Evolutionary conservation across 352 stramenopile species (phyloP), one percentile per base, ranked within the genome.

Genomic region (Phytopythium ostracodes): DNA sequence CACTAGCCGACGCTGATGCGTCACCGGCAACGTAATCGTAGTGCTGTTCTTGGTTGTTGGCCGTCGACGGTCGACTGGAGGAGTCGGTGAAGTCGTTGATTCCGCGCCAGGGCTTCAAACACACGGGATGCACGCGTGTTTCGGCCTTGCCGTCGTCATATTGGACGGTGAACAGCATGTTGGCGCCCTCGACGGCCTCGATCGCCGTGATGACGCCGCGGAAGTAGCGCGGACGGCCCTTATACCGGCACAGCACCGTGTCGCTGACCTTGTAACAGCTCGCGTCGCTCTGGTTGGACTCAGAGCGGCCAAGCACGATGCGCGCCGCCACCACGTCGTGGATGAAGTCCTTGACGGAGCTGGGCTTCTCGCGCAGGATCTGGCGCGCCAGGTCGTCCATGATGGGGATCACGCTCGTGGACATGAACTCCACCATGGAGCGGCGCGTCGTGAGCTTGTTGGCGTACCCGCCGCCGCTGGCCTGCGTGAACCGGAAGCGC

Each of bases 401-500:
- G 36, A 94, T 73, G 25, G 85, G 85, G 43, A 94, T 89, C 33
- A 92, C 83, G 38, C 74, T 92, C 49, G 81, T 89, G 20, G 83
- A 87, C 83, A 94, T 92, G 62, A 91, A 94, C 40, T 91, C 79
- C 31, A 85, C 81, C 85, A 92, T 94, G 50, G 87, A 88, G 15
- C 72, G 75, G 14, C 81, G 85, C 36, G 79, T 88, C 4, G 81
- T 76, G 18, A 91, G 76, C 58, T 88, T 91, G 51, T 80, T 89
- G 15, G 81, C 81, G 40, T 89, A 88, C 9, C 50, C 17, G 50
- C 77, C 70, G 18, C 77, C 63, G 25, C 56, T 72, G 14, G 59
- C 0, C 4, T 42, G 27, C 22, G 35, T 29, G 53, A 22, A 70
- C 44, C 33, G 64, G 51, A 89, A 89, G 25, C 83, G 75, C 22